Conservation (phyloP, 345 rosid species). For the Citrus medica region DNA sequence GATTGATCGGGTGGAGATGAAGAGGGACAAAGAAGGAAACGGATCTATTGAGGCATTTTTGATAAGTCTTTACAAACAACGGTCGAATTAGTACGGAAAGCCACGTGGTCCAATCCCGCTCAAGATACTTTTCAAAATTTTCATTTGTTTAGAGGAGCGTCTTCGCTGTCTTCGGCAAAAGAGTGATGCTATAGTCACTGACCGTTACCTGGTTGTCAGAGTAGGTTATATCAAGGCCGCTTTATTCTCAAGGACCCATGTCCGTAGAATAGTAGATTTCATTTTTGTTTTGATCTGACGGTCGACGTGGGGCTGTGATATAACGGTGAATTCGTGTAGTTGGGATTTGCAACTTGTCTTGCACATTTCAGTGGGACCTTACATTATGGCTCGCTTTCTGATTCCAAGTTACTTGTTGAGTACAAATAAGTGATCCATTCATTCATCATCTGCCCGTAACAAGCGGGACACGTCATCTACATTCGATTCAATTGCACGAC, state of each 20-base stretch:
- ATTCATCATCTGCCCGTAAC: too few species aligned
- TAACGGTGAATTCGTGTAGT: too few species aligned
- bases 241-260: background rate
- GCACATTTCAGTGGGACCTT: background rate
- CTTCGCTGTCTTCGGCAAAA: background rate
- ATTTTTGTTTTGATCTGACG: constrained; percentile 16
- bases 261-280: background rate
- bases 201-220: background rate
- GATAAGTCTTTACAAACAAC: constrained; percentile 29
- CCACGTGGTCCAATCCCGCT: constrained; percentile 45
- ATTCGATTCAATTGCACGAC: background rate
- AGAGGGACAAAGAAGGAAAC: constrained; percentile 8
- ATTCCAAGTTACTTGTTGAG: background rate
- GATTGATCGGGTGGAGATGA: background rate
- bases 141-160: constrained; percentile 33
- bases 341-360: constrained; percentile 10
- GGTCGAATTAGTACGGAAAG: constrained; percentile 46
- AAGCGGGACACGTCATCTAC: background rate
- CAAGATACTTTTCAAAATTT: constrained; percentile 18
- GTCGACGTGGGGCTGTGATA: constrained; percentile 10
- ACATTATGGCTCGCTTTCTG: background rate
- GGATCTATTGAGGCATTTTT: constrained; percentile 11
- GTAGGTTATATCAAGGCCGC: background rate
- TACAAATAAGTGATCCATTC: background rate
- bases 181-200: background rate